phyloP scores from a whole-genome alignment of 2,329 filamentous ascomycete genomes.

The Paracoccidioides lutzii region DNA sequence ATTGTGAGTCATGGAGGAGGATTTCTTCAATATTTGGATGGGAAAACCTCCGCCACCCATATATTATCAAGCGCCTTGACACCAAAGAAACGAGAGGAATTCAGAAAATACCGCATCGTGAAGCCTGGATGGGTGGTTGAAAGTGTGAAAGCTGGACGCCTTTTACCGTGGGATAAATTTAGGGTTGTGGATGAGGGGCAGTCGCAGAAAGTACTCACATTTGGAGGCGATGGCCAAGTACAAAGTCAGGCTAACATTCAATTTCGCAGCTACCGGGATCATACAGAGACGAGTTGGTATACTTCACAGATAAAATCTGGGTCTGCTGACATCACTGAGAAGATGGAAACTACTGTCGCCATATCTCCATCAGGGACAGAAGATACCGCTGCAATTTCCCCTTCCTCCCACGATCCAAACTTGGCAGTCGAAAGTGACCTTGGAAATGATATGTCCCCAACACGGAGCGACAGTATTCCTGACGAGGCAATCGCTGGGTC shows the following conservation, averaged over 20 bases:
- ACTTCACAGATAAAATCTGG: constrained; percentile 50
- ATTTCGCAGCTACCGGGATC: constrained; percentile 58
- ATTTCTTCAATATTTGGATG: constrained; percentile 88
- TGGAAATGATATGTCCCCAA: not conserved
- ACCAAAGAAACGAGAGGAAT: constrained; percentile 86
- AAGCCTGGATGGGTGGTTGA: constrained; percentile 92
- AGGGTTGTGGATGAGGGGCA: constrained; percentile 73
- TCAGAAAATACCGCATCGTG: constrained; percentile 75
- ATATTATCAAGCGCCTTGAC: constrained; percentile 86
- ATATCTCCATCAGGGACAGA: not conserved
- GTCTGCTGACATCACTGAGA: constrained; percentile 1
- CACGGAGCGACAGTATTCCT: not conserved
- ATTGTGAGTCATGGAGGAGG: constrained; percentile 89
- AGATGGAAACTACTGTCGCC: not conserved
- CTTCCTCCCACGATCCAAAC: not conserved
- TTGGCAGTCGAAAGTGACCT: not conserved
- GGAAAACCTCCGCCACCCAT: constrained; percentile 88
- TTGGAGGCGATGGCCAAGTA: constrained; percentile 47
- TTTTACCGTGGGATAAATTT: constrained; percentile 78
- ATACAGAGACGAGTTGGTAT: constrained; percentile 75
- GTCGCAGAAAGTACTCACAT: constrained; percentile 63
- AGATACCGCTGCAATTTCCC: not conserved
- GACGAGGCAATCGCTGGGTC: not conserved
- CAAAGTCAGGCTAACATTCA: constrained; percentile 52
- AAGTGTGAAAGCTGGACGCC: constrained; percentile 64